Conservation (phyloP, 1,284 basidiomycete genomes). For the Phylloporus sp. region DNA sequence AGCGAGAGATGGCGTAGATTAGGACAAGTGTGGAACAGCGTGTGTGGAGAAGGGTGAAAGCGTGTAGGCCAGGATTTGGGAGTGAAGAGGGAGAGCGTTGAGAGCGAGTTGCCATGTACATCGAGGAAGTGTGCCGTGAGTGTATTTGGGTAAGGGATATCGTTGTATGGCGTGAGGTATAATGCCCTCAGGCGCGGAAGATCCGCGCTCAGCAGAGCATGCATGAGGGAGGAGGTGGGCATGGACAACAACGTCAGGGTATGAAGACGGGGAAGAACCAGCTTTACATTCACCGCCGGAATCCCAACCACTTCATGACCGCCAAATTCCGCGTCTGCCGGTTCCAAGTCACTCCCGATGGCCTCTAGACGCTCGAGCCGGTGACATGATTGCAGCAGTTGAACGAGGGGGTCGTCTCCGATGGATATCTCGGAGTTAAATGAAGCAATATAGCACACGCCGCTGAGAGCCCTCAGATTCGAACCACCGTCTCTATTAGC, state of each 20-base stretch:
- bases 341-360: slow-evolving; percentile 60
- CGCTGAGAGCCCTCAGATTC: slow-evolving; percentile 63
- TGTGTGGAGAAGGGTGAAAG: slow-evolving; percentile 59
- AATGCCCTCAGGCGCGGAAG: slow-evolving; percentile 72
- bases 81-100: slow-evolving; percentile 68
- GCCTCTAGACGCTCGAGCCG: slow-evolving; percentile 72
- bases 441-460: slow-evolving; percentile 57
- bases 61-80: slow-evolving; percentile 73
- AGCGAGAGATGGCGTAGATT: slow-evolving; percentile 67
- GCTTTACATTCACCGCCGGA: slow-evolving; percentile 29
- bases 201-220: slow-evolving; percentile 58
- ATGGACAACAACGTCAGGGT: slow-evolving; percentile 71
- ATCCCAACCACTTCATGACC: slow-evolving; percentile 25
- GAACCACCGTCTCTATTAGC: slow-evolving; percentile 54
- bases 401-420: slow-evolving; percentile 54
- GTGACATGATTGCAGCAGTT: slow-evolving; percentile 58
- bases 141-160: slow-evolving; percentile 58
- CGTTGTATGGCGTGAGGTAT: slow-evolving; percentile 75
- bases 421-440: slow-evolving; percentile 31
- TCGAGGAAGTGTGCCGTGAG: slow-evolving; percentile 65
- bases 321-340: slow-evolving; percentile 48
- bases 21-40: slow-evolving; percentile 58
- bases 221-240: slow-evolving; percentile 66
- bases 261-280: slow-evolving; percentile 63
- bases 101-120: slow-evolving; percentile 63